These are phyloP conservation scores for Mallotus japonicus DNA, from an alignment of 441 rosid species.

Conservation along the genomic window DNA sequence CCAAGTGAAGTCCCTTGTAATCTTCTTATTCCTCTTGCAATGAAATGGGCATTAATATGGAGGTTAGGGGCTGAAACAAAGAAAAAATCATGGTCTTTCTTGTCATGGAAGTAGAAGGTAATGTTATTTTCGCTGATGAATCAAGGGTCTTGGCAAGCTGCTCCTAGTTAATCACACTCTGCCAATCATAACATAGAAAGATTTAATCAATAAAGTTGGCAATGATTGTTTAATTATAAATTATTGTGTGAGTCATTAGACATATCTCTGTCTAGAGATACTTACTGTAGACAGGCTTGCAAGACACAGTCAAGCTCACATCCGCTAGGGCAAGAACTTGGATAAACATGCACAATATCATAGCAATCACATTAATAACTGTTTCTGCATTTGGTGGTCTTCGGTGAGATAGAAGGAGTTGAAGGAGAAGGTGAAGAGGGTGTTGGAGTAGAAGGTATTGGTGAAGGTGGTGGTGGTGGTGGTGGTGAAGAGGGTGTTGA, in stretches of 20 bases:
- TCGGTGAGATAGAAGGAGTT: background rate
- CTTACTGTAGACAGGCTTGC: slow-evolving; percentile 61
- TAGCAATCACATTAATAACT: slow-evolving; percentile 36
- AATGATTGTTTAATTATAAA: no score
- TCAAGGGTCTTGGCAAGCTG: slow-evolving; percentile 63
- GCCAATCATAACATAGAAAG: slow-evolving; percentile 4
- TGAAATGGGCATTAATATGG: slow-evolving; percentile 66
- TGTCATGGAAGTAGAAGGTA: slow-evolving; percentile 70
- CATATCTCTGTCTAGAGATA: background rate
- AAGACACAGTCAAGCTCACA: slow-evolving; percentile 57
- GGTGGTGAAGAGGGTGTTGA: background rate
- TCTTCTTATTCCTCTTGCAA: slow-evolving; percentile 45
- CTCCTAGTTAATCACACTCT: slow-evolving; percentile 55
- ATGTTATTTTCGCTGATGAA: slow-evolving; percentile 64
- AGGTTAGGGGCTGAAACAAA: slow-evolving; percentile 55
- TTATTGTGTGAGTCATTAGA: no score
- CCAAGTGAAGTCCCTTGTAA: slow-evolving; percentile 66
- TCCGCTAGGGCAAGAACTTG: slow-evolving; percentile 40
- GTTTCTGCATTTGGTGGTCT: slow-evolving; percentile 35
- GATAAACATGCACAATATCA: slow-evolving; percentile 41
- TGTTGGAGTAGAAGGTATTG: no score
- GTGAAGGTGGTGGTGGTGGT: background rate
- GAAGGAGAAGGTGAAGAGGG: slow-evolving; percentile 20
- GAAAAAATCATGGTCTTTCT: slow-evolving; percentile 56
- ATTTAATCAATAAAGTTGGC: background rate